Percentiles rank a stretch among this genome's conserved stretches.
These are phyloP conservation scores for Albophoma yamanashiensis DNA, from an alignment of 2,329 filamentous ascomycete genomes.

Conservation along the genomic window DNA sequence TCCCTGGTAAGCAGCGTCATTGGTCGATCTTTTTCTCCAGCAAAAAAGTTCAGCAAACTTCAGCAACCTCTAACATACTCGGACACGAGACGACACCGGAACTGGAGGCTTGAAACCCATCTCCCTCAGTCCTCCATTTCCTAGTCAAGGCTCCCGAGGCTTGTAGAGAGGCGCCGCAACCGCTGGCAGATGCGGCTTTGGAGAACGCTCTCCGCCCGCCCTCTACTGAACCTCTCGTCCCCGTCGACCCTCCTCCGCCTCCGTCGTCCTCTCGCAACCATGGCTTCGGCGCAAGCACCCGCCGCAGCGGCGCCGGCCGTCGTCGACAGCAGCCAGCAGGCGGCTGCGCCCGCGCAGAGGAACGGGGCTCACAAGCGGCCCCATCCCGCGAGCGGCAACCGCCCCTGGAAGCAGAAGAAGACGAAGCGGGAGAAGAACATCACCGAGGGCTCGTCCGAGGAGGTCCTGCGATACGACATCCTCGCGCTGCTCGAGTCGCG, in stretches of 20 bases:
- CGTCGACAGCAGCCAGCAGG: neutral
- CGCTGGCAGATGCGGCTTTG: neutral
- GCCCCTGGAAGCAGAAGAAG: conserved; percentile 33
- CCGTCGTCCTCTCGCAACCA: neutral
- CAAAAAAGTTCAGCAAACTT: neutral
- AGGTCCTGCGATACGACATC: conserved; percentile 56
- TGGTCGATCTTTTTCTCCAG: neutral
- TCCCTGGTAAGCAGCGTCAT: neutral
- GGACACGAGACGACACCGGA: too few species aligned
- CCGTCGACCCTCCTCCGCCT: neutral
- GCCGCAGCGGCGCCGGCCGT: neutral
- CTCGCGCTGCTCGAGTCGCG: conserved; percentile 39
- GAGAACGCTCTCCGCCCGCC: neutral
- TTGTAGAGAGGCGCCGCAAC: neutral
- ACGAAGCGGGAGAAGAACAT: conserved; percentile 49
- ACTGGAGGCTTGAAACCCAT: neutral
- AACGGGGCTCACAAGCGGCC: neutral
- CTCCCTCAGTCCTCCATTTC: neutral
- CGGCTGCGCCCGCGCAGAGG: neutral
- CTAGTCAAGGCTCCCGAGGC: neutral
- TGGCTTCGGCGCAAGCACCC: neutral
- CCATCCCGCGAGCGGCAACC: conserved; percentile 2
- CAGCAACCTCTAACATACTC: neutral
- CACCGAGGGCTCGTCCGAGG: conserved; percentile 52
- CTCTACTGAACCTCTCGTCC: neutral